Conservation (phyloP, 1,284 basidiomycete species). For the Cryptococcus sp. region DNA sequence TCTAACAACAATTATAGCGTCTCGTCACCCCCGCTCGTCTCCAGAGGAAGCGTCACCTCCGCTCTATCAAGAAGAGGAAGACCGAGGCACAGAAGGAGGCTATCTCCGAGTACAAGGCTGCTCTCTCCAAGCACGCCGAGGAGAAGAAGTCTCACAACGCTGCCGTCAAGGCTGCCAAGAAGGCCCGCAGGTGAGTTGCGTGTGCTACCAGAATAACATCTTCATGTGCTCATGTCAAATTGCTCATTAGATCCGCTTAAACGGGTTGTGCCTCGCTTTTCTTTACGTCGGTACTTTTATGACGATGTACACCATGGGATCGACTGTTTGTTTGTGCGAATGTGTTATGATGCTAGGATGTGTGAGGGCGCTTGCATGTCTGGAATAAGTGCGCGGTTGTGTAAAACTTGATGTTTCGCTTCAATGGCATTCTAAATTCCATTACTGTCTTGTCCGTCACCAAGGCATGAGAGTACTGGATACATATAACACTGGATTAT, state of each 20-base stretch:
- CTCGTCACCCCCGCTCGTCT: conserved; percentile 92
- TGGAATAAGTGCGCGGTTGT: not conserved
- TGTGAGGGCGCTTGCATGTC: not conserved
- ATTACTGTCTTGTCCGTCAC: too few relatives aligned
- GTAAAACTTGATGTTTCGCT: too few relatives aligned
- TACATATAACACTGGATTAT: too few relatives aligned
- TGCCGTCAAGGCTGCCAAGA: conserved; percentile 54
- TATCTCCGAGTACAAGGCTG: conserved; percentile 86
- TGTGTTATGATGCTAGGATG: not conserved
- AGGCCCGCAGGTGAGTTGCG: conserved; percentile 30
- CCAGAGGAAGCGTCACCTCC: conserved; percentile 94
- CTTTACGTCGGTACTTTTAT: conserved; percentile 12
- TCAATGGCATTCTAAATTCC: too few relatives aligned
- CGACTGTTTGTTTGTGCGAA: not conserved
- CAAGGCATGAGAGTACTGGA: too few relatives aligned
- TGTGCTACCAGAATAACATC: too few relatives aligned
- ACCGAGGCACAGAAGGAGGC: conserved; percentile 92
- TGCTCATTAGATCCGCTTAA: conserved; percentile 14
- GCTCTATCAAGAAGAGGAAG: conserved; percentile 83
- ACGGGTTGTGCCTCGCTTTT: not conserved
- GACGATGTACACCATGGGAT: conserved; percentile 25
- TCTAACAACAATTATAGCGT: conserved; percentile 51
- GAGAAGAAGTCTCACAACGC: conserved; percentile 83
- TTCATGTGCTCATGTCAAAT: not conserved
- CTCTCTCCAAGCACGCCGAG: conserved; percentile 85